A percentile compares a stretch with the other conserved stretches of the same genome.
Conservation (phyloP, 768 basidiomycete species). For the Rubroboletus satanas region DNA sequence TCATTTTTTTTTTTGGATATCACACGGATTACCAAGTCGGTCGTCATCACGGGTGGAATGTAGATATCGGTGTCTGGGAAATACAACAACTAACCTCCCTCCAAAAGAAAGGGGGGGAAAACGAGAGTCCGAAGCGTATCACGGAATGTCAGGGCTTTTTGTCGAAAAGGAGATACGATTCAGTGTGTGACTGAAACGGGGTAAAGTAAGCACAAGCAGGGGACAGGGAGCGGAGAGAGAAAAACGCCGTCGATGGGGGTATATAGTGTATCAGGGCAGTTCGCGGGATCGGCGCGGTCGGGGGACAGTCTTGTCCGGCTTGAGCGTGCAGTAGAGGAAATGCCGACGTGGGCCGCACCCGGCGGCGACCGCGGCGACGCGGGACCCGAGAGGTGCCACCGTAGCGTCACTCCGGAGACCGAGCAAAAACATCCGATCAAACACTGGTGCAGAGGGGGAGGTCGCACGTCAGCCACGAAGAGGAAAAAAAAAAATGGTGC, state of each 20-base stretch:
- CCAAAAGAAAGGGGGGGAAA: neutral
- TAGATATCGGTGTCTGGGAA: neutral
- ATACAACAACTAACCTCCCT: neutral
- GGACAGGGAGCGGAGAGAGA: too few relatives aligned
- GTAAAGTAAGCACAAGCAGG: too few relatives aligned
- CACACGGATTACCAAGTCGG: slow-evolving; percentile 5
- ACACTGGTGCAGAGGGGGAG: slow-evolving; percentile 46
- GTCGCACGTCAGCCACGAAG: neutral
- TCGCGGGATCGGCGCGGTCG: slow-evolving; percentile 48
- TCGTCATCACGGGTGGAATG: neutral
- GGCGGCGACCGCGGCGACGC: slow-evolving; percentile 63
- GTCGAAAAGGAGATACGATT: neutral
- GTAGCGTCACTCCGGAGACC: slow-evolving; percentile 74
- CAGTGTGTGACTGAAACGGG: neutral
- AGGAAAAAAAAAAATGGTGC: neutral
- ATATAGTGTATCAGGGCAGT: neutral
- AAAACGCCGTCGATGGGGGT: neutral
- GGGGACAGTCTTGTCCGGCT: slow-evolving; percentile 47
- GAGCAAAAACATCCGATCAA: slow-evolving; percentile 86
- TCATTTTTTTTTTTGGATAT: slow-evolving; percentile 18
- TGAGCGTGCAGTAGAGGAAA: slow-evolving; percentile 78
- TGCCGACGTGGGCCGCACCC: slow-evolving; percentile 75
- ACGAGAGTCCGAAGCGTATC: neutral
- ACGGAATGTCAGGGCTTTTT: neutral
- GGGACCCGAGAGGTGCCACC: slow-evolving; percentile 50